A percentile compares a stretch with the other conserved stretches of the same genome.
Conservation (phyloP, 1,284 basidiomycete species). For the Amylostereum areolatum region DNA sequence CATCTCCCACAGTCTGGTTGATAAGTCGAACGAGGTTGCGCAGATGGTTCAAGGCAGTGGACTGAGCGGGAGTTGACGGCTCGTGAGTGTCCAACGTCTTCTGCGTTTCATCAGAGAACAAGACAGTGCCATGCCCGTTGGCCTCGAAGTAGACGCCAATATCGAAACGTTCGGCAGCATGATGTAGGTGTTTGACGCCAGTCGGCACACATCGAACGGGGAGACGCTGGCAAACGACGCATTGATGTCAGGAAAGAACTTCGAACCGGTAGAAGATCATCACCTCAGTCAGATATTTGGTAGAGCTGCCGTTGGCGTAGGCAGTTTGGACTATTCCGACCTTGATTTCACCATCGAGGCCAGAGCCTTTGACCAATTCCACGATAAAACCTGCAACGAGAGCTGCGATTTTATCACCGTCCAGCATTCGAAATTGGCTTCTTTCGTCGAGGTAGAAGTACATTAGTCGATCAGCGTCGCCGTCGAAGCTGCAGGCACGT, state of each 20-base stretch:
- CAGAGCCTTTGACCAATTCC: conserved; percentile 82
- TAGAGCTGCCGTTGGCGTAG: conserved; percentile 97
- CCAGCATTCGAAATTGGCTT: conserved; percentile 84
- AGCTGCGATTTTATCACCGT: conserved; percentile 98
- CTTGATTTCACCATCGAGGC: conserved; percentile 65
- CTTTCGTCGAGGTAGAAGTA: conserved; percentile 87
- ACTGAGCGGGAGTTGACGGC: conserved; percentile 75
- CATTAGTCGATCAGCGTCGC: conserved; percentile 96
- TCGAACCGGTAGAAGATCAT: conserved; percentile 16
- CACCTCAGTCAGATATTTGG: conserved; percentile 84
- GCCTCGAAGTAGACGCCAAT: conserved; percentile 99
- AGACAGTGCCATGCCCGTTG: conserved; percentile 96
- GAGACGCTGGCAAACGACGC: conserved; percentile 51
- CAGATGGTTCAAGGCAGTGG: conserved; percentile 74
- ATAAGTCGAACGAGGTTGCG: conserved; percentile 79
- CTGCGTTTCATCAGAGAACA: conserved; percentile 80
- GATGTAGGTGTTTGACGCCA: conserved; percentile 97
- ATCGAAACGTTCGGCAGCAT: conserved; percentile 91
- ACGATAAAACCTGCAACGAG: conserved; percentile 92
- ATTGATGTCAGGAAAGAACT: conserved; percentile 5
- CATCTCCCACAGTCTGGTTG: conserved; percentile 99
- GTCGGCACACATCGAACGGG: conserved; percentile 96
- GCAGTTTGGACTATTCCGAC: conserved; percentile 98
- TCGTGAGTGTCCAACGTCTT: conserved; percentile 55
- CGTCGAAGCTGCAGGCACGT: conserved; percentile 90